Evolutionary conservation across 2,329 filamentous ascomycete species (phyloP), one percentile per base, ranked within the genome.

Genomic region (Chaetomium globosum): DNA sequence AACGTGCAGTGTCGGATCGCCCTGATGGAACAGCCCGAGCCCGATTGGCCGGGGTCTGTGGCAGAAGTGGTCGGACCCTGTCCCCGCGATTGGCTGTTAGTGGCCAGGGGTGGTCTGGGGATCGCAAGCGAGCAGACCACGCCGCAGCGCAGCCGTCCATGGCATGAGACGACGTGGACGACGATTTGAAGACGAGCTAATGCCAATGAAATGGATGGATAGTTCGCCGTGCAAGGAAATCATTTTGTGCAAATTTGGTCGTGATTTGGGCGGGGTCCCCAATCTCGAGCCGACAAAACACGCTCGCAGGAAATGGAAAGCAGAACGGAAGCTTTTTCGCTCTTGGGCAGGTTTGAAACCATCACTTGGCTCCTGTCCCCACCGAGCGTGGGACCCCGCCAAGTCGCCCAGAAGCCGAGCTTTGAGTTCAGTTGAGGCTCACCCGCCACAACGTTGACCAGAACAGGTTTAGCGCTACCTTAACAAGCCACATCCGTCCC

Each of bases 11-110:
- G 77, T 78, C 76, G 74, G 77, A 77, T 78, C 76, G 74, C 67
- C 76, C 69, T 67, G 75, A 78, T 78, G 77, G 71, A 73, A 78
- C 77, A 73, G 64, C 63, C 71, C 67, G 68, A 73, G 75, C 76
- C 74, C 63, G 72, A 75, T 69, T 8, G 59, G 56, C 68, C 63
- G 31, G 69, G 69, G 68, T 67, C 64, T 69, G 70, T 71, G 66
- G 73, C 72, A 70, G 64, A 71, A 64, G 55, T 46, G 63, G 67
- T 69, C 64, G 43, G 70, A 66, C 59, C 67, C 63, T 55, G 65
- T 56, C 61, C 67, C 69, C 64, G 54, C 64, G 33, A 68, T 68
- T 67, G 65, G 70, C 26, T 62, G 31, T 48, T 43, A 60, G 59
- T 43, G 64, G 55, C 68, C 56, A 46, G 48, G 46, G 31, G 6